Evolutionary conservation across 2,329 filamentous ascomycete genomes (phyloP).

Genomic region (Nemania sp.): DNA sequence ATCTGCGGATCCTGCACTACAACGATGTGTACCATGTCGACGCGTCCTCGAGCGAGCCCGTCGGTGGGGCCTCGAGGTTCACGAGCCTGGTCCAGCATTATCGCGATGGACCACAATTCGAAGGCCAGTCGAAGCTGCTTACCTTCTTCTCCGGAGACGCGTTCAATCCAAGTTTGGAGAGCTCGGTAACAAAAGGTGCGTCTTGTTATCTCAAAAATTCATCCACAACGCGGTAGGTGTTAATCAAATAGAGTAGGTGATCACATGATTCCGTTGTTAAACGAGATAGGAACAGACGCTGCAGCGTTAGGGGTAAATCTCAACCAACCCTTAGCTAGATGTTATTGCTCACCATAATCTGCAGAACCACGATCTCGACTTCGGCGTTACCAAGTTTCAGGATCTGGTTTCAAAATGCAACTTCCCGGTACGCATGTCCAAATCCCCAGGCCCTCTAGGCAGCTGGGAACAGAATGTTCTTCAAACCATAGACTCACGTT

Average conservation of each 20-base stretch:
- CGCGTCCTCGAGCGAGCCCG: slow-evolving; percentile 72
- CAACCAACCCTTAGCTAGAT: neutral
- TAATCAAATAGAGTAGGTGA: slow-evolving; percentile 50
- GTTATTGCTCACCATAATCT: slow-evolving; percentile 22
- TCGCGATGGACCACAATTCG: slow-evolving; percentile 61
- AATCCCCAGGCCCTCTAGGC: neutral
- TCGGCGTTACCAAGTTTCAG: slow-evolving; percentile 80
- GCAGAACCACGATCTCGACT: slow-evolving; percentile 90
- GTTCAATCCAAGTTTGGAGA: slow-evolving; percentile 89
- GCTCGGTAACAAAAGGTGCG: slow-evolving; percentile 81
- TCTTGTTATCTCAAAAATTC: neutral
- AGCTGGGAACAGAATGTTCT: neutral
- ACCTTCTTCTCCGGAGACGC: slow-evolving; percentile 91
- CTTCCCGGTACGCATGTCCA: slow-evolving; percentile 59
- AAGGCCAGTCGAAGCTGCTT: slow-evolving; percentile 65
- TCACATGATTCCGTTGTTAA: slow-evolving; percentile 88
- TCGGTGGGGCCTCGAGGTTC: slow-evolving; percentile 81
- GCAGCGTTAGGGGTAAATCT: slow-evolving; percentile 75
- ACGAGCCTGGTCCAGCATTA: slow-evolving; percentile 79
- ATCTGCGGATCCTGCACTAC: slow-evolving; percentile 83
- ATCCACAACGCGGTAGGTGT: neutral
- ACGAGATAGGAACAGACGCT: slow-evolving; percentile 74
- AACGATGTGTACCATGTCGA: slow-evolving; percentile 96
- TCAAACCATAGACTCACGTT: neutral
- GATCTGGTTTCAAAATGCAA: slow-evolving; percentile 73